A percentile compares a stretch with the other conserved stretches of the same genome.
phyloP scores from a whole-genome alignment of 768 basidiomycete genomes.

The Cystobasidium ongulense region DNA sequence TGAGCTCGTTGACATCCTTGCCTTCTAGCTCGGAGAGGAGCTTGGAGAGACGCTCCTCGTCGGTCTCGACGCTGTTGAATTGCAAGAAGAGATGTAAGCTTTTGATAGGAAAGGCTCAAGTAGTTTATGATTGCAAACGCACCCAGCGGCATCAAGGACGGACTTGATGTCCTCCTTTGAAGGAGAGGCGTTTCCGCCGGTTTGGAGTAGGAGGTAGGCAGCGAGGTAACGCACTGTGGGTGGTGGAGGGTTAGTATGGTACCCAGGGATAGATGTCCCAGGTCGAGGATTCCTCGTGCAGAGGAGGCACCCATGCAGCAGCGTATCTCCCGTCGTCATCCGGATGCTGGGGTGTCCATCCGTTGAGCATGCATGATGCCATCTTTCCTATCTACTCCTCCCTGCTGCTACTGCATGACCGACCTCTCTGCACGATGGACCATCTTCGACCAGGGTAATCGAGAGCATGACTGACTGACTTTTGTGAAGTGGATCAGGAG shows the following conservation, averaged over 20 bases:
- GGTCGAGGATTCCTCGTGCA: too few species aligned
- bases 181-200: slow-evolving; percentile 82
- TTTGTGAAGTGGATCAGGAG: background rate
- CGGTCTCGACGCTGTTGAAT: slow-evolving; percentile 64
- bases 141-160: slow-evolving; percentile 67
- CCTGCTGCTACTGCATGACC: background rate
- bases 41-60: slow-evolving; percentile 67
- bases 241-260: too few species aligned
- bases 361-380: too few species aligned
- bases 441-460: background rate
- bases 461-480: slow-evolving; percentile 16
- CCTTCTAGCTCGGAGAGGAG: slow-evolving; percentile 82
- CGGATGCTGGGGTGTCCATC: too few species aligned
- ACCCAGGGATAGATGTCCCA: too few species aligned
- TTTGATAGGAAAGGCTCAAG: background rate
- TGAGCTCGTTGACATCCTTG: slow-evolving; percentile 84
- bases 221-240: slow-evolving; percentile 39
- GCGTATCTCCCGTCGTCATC: too few species aligned
- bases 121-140: slow-evolving; percentile 15
- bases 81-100: background rate
- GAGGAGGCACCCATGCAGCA: too few species aligned
- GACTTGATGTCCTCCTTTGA: slow-evolving; percentile 78
- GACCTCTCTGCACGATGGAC: background rate
- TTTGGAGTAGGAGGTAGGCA: slow-evolving; percentile 83
- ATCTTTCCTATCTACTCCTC: background rate